Conservation (phyloP, 148 eudicot genomes). For the Silene latifolia region DNA sequence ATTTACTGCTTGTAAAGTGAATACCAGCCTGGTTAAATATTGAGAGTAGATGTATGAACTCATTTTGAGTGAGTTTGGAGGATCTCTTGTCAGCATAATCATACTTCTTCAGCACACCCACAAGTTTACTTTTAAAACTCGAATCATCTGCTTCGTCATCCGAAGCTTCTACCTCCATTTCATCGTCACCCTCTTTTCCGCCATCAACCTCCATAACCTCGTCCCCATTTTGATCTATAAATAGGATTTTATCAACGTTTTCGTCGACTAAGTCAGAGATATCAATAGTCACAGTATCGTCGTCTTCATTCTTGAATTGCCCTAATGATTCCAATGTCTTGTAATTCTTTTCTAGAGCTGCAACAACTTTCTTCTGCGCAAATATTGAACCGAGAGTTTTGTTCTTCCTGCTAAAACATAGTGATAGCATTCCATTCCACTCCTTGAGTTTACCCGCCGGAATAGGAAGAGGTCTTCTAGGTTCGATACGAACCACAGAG, state of each 20-base stretch:
- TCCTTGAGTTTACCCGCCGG: conserved; percentile 67
- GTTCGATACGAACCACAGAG: conserved; percentile 89
- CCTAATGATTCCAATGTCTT: conserved; percentile 48
- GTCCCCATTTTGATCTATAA: conserved; percentile 38
- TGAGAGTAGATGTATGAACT: conserved; percentile 85
- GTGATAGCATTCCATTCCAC: conserved; percentile 81
- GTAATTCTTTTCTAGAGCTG: conserved; percentile 77
- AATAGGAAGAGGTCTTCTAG: conserved; percentile 70
- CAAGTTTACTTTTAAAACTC: conserved; percentile 65
- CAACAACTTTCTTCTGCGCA: conserved; percentile 59
- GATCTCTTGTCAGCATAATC: conserved; percentile 83
- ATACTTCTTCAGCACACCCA: conserved; percentile 61
- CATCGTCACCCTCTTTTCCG: conserved; percentile 48
- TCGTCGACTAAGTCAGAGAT: conserved; percentile 44
- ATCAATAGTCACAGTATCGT: conserved; percentile 35
- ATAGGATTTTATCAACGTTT: conserved; percentile 32
- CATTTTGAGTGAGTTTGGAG: conserved; percentile 78
- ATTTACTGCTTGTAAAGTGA: conserved; percentile 50
- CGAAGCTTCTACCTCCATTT: conserved; percentile 51
- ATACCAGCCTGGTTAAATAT: conserved; percentile 77
- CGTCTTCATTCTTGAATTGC: conserved; percentile 26
- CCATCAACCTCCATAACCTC: conserved; percentile 52
- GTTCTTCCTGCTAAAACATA: conserved; percentile 83
- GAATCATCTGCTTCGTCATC: conserved; percentile 33
- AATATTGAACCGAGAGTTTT: conserved; percentile 80